Conservation (phyloP, 768 basidiomycete species). For the Kwoniella bestiolae region DNA sequence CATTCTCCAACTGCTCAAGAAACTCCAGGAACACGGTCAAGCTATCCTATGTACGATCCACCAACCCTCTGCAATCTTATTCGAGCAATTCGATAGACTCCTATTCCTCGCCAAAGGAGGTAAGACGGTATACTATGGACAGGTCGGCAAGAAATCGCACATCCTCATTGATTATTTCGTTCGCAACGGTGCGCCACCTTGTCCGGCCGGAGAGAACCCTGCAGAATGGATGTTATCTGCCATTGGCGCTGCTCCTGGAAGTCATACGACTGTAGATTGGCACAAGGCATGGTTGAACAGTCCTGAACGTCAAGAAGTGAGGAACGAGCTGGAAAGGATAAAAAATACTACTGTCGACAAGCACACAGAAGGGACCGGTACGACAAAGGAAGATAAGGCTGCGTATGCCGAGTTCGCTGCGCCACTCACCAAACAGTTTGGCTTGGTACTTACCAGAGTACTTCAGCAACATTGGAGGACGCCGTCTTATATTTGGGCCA, state of each 20-base stretch:
- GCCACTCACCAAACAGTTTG: slow-evolving; percentile 38
- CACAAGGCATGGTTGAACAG: slow-evolving; percentile 65
- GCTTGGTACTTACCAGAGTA: slow-evolving; percentile 49
- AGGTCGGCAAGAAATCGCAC: slow-evolving; percentile 74
- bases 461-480: slow-evolving; percentile 59
- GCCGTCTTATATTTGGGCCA: slow-evolving; percentile 58
- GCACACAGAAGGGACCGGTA: slow-evolving; percentile 4
- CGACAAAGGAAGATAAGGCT: slow-evolving; percentile 59
- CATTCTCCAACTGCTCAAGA: slow-evolving; percentile 64
- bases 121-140: slow-evolving; percentile 91
- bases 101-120: slow-evolving; percentile 71
- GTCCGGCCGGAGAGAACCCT: slow-evolving; percentile 76
- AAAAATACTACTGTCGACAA: slow-evolving; percentile 59
- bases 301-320: slow-evolving; percentile 63
- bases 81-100: slow-evolving; percentile 75
- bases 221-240: slow-evolving; percentile 67
- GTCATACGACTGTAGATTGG: slow-evolving; percentile 69
- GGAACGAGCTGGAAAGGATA: slow-evolving; percentile 62
- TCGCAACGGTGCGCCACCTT: slow-evolving; percentile 68
- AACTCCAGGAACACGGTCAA: slow-evolving; percentile 60
- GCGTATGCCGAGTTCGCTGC: slow-evolving; percentile 51
- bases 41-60: slow-evolving; percentile 60
- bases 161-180: slow-evolving; percentile 77
- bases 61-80: slow-evolving; percentile 72
- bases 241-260: slow-evolving; percentile 73